phyloP scores from a whole-genome alignment of 768 basidiomycete species.

The Fomitopsis serialis region DNA sequence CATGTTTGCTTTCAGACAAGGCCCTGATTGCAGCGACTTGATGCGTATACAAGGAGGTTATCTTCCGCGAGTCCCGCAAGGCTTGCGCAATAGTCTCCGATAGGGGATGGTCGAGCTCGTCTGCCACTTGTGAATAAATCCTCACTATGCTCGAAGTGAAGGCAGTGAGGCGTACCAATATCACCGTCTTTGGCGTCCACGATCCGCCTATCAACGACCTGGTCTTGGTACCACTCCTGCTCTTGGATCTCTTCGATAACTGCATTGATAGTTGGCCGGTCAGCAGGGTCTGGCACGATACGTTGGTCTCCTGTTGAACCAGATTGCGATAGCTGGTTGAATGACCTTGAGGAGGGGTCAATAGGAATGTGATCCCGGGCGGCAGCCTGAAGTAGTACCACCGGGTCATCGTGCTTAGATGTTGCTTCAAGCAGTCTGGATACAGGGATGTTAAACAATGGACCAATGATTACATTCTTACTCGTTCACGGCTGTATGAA shows the following conservation, averaged over 20 bases:
- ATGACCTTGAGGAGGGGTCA: constrained; percentile 35
- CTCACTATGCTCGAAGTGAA: not conserved
- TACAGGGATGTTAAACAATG: not conserved
- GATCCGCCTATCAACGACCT: constrained; percentile 56
- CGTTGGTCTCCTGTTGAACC: constrained; percentile 11
- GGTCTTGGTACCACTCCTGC: constrained; percentile 63
- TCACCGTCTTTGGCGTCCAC: constrained; percentile 47
- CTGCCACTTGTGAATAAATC: constrained; percentile 30
- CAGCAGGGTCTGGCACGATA: constrained; percentile 35
- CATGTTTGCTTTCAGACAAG: constrained; percentile 52
- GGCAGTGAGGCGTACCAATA: constrained; percentile 34
- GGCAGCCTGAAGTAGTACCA: constrained; percentile 56
- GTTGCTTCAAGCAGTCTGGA: constrained; percentile 56
- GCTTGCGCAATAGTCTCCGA: constrained; percentile 53
- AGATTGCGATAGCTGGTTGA: constrained; percentile 1
- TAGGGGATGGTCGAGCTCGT: constrained; percentile 47
- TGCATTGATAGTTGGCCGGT: constrained; percentile 51
- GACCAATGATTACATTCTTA: constrained; percentile 24
- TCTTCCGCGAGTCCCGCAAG: constrained; percentile 51
- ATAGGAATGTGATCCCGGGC: constrained; percentile 69
- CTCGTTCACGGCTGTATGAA: constrained; percentile 71
- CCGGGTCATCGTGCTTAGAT: constrained; percentile 51
- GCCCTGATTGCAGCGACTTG: constrained; percentile 72
- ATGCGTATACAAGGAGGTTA: constrained; percentile 58
- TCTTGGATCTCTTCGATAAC: constrained; percentile 54